Percentiles rank a stretch among this genome's conserved stretches.
These are phyloP conservation scores for Aureobasidium subglaciale DNA, from an alignment of 2,329 filamentous ascomycete species.

Conservation along the genomic window DNA sequence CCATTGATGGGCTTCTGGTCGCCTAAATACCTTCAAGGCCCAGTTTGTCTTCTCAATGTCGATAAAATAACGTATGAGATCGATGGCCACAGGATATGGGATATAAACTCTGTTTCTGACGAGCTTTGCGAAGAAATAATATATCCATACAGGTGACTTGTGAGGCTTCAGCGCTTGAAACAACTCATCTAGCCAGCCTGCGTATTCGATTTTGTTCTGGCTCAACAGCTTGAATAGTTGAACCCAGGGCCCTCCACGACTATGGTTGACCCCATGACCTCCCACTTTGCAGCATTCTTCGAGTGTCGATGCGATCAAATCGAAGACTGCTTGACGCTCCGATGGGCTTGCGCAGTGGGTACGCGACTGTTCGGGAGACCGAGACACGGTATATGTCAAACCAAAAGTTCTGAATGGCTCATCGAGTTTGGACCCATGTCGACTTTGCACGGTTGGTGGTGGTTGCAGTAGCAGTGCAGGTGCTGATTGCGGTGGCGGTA, in stretches of 20 bases:
- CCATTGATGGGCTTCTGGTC: constrained; percentile 16
- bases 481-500: too few relatives aligned
- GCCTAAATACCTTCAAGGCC: constrained; percentile 21
- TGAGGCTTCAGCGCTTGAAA: constrained; percentile 13
- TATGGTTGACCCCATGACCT: neutral
- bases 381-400: neutral
- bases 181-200: constrained; percentile 8
- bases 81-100: constrained; percentile 9
- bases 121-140: neutral
- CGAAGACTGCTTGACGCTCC: neutral
- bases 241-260: neutral
- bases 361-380: neutral
- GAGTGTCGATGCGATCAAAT: neutral
- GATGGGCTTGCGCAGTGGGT: neutral
- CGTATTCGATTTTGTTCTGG: neutral
- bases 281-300: neutral
- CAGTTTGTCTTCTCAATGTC: neutral
- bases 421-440: neutral
- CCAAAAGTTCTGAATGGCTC: neutral
- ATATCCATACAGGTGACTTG: constrained; percentile 2
- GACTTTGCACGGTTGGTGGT: neutral
- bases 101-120: neutral
- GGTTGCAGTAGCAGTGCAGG: neutral
- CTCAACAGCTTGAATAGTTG: constrained; percentile 3
- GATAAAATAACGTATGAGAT: constrained; percentile 21